Evolutionary conservation across 2,329 filamentous ascomycete genomes (phyloP).

Genomic region (Aspergillus piperis): DNA sequence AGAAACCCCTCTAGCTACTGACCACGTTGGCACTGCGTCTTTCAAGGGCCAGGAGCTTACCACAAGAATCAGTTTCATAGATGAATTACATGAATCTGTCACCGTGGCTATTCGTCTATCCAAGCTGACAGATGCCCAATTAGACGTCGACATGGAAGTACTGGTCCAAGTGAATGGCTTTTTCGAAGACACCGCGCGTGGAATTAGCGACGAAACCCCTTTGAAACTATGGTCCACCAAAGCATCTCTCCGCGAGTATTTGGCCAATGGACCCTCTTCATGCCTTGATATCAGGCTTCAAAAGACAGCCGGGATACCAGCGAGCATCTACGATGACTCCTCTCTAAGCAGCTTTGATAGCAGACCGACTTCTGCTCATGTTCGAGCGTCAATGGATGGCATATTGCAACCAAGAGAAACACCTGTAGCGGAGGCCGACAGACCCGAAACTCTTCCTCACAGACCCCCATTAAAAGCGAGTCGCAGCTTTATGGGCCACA

Average conservation of each 20-base stretch:
- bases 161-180: conserved; percentile 62
- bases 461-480: conserved; percentile 25
- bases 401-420: conserved; percentile 1
- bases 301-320: conserved; percentile 22
- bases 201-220: conserved; percentile 46
- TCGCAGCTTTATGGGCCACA: conserved; percentile 26
- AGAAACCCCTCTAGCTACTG: conserved; percentile 34
- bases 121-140: conserved; percentile 43
- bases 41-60: conserved; percentile 33
- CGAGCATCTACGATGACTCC: conserved; percentile 30
- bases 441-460: conserved; percentile 12
- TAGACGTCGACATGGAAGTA: conserved; percentile 56
- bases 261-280: conserved; percentile 56
- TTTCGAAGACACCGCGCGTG: conserved; percentile 62
- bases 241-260: conserved; percentile 48
- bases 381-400: conserved; percentile 15
- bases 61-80: conserved; percentile 32
- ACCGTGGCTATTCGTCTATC: conserved; percentile 29
- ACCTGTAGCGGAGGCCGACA: background rate
- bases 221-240: conserved; percentile 37
- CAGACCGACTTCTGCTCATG: conserved; percentile 25
- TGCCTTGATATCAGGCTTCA: conserved; percentile 58
- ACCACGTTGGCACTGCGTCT: conserved; percentile 34
- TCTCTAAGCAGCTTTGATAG: conserved; percentile 35
- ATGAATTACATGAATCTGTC: conserved; percentile 24